Base-by-base conservation (phyloP, 2,329 filamentous ascomycete genomes). In the Camptophora hylomeconis region DNA sequence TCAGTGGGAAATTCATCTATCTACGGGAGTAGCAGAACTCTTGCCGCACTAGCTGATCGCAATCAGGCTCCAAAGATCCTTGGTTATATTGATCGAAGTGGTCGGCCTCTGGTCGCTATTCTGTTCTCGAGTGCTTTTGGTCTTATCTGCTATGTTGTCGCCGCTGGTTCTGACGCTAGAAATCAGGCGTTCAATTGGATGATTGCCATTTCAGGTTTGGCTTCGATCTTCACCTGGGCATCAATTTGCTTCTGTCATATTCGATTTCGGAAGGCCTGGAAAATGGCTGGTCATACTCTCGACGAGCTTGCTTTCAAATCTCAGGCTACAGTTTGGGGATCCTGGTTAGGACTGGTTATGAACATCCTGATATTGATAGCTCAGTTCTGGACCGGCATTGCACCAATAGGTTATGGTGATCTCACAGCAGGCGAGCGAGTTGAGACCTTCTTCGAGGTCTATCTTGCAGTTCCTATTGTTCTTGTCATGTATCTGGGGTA, bases 1-100 rank as follows among this genome's bases (percentile, higher is more conserved):
- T 92, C 82, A 1, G 86, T 94, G 35, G 84, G 84, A 33, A 94
- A 93, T 55, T 87, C 82, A 5, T 76, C 84, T 37, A 77, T 94
- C 35, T 95, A 92, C 46, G 87, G 84, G 19, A 87, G 82, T 14
- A 92, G 82, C 2, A 75, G 87, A 45, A 94, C 86, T 2, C 71
- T 95, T 5, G 82, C 84, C 15, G 84, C 86, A 3, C 69, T 94
- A 2, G 84, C 86, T 24, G 84, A 93, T 51, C 83, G 92, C 53
- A 70, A 75, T 31, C 83, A 89, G 50, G 84, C 81, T 0, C 84
- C 86, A 5, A 67, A 61, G 38, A 62, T 86, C 40, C 63, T 93
- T 17, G 72, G 72, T 34, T 93, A 87, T 56, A 75, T 89, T 45
- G 86, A 87, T 58, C 75, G 77, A 26, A 71, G 76, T 40, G 86